phyloP scores from a whole-genome alignment of 2,329 filamentous ascomycete genomes.

The Hypoxylon sp. region DNA sequence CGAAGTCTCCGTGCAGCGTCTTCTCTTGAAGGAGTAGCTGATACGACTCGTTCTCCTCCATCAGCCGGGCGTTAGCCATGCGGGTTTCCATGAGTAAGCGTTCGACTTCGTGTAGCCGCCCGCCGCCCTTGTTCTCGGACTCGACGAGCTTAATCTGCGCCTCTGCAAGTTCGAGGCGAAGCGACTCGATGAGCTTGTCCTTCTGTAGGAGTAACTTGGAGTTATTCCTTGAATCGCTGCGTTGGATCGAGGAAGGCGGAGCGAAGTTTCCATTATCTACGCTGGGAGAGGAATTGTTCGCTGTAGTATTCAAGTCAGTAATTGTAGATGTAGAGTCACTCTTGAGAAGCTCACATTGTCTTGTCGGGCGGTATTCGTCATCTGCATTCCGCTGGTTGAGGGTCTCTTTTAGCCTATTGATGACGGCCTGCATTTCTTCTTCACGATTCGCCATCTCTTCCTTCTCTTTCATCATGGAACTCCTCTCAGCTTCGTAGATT shows the following conservation, averaged over 20 bases:
- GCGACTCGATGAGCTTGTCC: conserved; percentile 93
- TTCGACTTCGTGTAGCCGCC: conserved; percentile 90
- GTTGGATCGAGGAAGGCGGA: conserved; percentile 84
- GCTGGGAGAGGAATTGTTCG: conserved; percentile 74
- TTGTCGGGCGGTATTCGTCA: conserved; percentile 70
- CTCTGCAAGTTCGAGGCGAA: conserved; percentile 93
- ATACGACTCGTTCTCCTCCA: conserved; percentile 99
- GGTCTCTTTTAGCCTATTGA: conserved; percentile 92
- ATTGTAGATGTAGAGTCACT: not conserved
- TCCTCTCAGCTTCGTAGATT: conserved; percentile 92
- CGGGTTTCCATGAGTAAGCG: conserved; percentile 90
- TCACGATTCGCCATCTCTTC: conserved; percentile 87
- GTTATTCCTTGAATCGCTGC: conserved; percentile 90
- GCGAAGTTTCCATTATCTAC: conserved; percentile 86
- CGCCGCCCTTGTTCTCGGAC: conserved; percentile 92
- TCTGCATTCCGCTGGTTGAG: conserved; percentile 78
- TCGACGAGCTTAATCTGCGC: conserved; percentile 96
- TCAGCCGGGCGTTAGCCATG: conserved; percentile 94
- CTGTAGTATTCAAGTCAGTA: conserved; percentile 51
- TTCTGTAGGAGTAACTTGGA: conserved; percentile 94
- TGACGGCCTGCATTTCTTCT: conserved; percentile 90
- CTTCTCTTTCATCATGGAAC: conserved; percentile 90
- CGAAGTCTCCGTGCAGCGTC: conserved; percentile 94
- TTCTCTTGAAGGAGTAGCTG: conserved; percentile 94
- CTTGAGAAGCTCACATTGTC: conserved; percentile 66